Evolutionary conservation across 2,329 filamentous ascomycete species (phyloP), one percentile per base, ranked within the genome.

Genomic region (Rhynchosporium graminicola): DNA sequence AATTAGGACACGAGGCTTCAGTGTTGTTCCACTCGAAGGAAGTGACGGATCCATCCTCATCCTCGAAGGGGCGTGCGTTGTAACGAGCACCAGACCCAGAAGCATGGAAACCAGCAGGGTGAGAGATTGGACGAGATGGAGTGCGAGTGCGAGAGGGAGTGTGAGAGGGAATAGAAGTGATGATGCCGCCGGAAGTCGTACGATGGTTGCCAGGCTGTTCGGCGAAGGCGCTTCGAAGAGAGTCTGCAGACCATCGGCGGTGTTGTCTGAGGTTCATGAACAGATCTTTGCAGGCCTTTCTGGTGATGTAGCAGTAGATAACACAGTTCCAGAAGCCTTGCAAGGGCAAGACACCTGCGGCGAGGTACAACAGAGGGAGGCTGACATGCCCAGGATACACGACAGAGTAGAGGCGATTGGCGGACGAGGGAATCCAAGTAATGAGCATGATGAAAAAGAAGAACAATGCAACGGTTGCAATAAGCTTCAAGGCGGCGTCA

Each of bases 291-390:
- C 86, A 87, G 0, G 87, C 87, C 56, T 82, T 76, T 80, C 86
- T 84, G 5, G 88, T 91, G 0, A 89, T 91, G 10, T 84, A 81
- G 15, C 86, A 76, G 75, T 95, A 96, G 68, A 96, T 91, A 62
- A 90, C 75, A 20, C 87, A 84, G 73, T 96, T 96, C 90, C 91
- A 95, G 70, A 93, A 90, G 0, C 91, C 91, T 73, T 96, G 91
- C 0, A 92, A 80, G 0, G 91, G 91, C 8, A 96, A 80, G 0
- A 95, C 90, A 46, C 91, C 82, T 0, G 89, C 86, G 28, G 88
- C 87, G 67, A 87, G 83, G 67, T 89, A 86, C 69, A 91, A 86
- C 29, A 95, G 82, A 0, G 81, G 78, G 33, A 87, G 81, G 7
- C 79, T 82, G 0, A 82, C 76, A 3, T 80, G 63, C 31, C 82